Percentiles rank a stretch among this genome's conserved stretches.
Conservation (phyloP, 345 rosid species). For the Noccaea bulbosa region DNA sequence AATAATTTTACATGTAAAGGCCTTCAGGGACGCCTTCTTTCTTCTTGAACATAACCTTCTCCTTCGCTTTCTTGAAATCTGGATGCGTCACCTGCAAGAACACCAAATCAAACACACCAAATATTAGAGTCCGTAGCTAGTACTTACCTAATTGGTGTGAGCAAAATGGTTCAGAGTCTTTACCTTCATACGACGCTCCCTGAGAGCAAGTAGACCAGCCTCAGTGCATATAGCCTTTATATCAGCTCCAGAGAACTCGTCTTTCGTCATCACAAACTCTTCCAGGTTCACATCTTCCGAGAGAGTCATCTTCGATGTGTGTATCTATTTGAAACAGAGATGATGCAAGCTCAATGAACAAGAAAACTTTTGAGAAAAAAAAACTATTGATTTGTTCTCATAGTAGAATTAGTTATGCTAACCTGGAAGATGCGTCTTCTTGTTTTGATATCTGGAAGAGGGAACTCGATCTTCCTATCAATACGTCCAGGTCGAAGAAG, state of each 20-base stretch:
- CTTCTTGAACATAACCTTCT: conserved; percentile 99
- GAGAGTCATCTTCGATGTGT: conserved; percentile 94
- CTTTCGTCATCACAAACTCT: conserved; percentile 98
- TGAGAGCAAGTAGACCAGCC: conserved; percentile 92
- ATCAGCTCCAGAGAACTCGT: conserved; percentile 97
- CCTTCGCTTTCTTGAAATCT: conserved; percentile 94
- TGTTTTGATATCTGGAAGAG: conserved; percentile 98
- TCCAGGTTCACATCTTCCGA: conserved; percentile 96
- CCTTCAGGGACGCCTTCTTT: conserved; percentile 99
- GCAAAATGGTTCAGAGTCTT: conserved; percentile 11
- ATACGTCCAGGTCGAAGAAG: conserved; percentile 94
- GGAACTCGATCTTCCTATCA: conserved; percentile 96
- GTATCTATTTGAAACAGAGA: conserved; percentile 57
- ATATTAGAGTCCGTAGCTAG: conserved; percentile 9
- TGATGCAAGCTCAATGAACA: conserved; percentile 6
- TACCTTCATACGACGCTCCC: conserved; percentile 99
- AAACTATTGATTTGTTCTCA: not conserved
- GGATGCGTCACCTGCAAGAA: conserved; percentile 73
- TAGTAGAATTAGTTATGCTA: conserved; percentile 4
- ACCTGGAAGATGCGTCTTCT: conserved; percentile 98
- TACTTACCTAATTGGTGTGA: not conserved
- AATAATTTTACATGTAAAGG: conserved; percentile 85
- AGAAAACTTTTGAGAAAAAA: not conserved
- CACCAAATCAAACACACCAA: not conserved
- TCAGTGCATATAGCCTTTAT: conserved; percentile 98